Evolutionary conservation across 805 yeast genomes (phyloP), one percentile per base, ranked within the genome.

Genomic region (Pichia eremophila): DNA sequence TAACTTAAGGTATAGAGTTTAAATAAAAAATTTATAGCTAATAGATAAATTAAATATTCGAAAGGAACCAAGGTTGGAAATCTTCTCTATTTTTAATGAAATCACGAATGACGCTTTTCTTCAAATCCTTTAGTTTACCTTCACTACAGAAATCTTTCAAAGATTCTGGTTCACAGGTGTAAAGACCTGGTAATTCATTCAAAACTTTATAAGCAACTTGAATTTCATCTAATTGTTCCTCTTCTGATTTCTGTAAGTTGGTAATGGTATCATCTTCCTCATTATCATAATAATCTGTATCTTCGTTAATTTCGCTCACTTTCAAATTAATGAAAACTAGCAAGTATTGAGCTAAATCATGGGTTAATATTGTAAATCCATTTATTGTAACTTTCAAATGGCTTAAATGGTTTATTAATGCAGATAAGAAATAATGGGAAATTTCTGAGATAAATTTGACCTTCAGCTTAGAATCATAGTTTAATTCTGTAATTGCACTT

Each of bases 321-420:
- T 15, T 34, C 17, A 54, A 38, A 18, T 40, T 43, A 39, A 58
- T 62, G 34, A 63, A 59, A 5, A 59, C 48, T 11, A 63, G 58
- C 8, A 87, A 91, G 58, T 83, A 86, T 41, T 85, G 77, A 37
- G 85, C 83, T 8, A 85, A 79, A 64, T 90, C 97, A 57, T 83
- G 85, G 0, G 95, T 85, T 14, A 87, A 75, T 14, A 84, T 78
- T 51, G 83, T 72, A 31, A 95, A 96, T 46, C 97, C 98, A 8
- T 81, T 77, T 2, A 88, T 79, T 55, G 79, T 85, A 53, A 90
- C 86, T 39, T 77, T 79, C 60, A 78, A 85, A 57, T 81, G 84
- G 51, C 81, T 80, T 62, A 83, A 82, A 60, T 90, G 96, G 28
- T 72, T 76, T 55, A 87, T 68, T 42, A 91, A 66, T 40, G 77